Evolutionary conservation across 2,329 filamentous ascomycete species (phyloP).

Genomic region (Exophiala sp.): DNA sequence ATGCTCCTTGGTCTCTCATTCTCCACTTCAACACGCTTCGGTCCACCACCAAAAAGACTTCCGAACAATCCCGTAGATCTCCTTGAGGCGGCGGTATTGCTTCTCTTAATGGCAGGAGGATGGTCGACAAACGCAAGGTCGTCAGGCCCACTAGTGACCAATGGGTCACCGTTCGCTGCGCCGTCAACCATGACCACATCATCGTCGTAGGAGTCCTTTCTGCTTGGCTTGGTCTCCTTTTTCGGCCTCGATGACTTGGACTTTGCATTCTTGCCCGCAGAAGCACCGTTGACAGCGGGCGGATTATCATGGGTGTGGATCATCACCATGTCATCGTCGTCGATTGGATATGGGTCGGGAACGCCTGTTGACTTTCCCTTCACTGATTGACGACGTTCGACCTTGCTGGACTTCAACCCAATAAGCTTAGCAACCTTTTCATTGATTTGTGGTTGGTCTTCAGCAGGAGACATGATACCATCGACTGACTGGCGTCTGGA

Average conservation of each 20-base stretch:
- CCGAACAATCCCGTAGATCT: slow-evolving; percentile 53
- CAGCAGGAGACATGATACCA: slow-evolving; percentile 66
- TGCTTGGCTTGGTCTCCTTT: slow-evolving; percentile 30
- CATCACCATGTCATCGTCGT: slow-evolving; percentile 59
- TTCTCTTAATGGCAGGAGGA: slow-evolving; percentile 52
- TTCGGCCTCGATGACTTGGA: slow-evolving; percentile 35
- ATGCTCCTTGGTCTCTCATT: slow-evolving; percentile 28
- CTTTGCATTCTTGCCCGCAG: slow-evolving; percentile 33
- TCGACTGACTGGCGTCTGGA: slow-evolving; percentile 66
- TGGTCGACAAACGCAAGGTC: slow-evolving; percentile 49
- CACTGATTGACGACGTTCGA: slow-evolving; percentile 46
- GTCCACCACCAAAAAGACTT: slow-evolving; percentile 60
- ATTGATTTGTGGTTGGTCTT: slow-evolving; percentile 59
- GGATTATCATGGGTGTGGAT: slow-evolving; percentile 46
- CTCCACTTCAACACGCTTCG: slow-evolving; percentile 37
- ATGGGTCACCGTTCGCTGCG: slow-evolving; percentile 42
- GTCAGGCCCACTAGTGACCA: slow-evolving; percentile 44
- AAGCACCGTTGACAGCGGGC: slow-evolving; percentile 30
- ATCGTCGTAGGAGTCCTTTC: slow-evolving; percentile 36
- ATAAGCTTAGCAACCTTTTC: slow-evolving; percentile 75
- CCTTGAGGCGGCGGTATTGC: slow-evolving; percentile 52
- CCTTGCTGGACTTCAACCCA: slow-evolving; percentile 50
- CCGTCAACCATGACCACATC: slow-evolving; percentile 53
- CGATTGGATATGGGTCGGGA: slow-evolving; percentile 56
- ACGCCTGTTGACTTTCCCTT: slow-evolving; percentile 43